Percentiles rank a stretch among this genome's conserved stretches.
Evolutionary conservation across 192 early-diverging fungal species (phyloP).

Genomic region (Pilaira anomala): DNA sequence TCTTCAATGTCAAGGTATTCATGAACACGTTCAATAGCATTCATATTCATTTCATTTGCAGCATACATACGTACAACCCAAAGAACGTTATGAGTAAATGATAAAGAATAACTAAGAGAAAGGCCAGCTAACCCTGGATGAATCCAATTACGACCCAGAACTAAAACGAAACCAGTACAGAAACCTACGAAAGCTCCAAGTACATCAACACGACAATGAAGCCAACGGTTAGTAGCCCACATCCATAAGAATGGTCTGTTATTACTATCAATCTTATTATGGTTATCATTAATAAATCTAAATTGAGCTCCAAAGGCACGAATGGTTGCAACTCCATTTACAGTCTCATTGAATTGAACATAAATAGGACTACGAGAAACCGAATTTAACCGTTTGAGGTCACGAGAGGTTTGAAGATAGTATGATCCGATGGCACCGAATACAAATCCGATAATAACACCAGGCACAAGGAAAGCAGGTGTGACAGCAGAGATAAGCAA

Average conservation of each 20-base stretch:
- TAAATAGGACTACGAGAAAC: constrained; percentile 72
- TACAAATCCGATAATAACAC: constrained; percentile 48
- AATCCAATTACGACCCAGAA: constrained; percentile 49
- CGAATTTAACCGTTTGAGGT: constrained; percentile 87
- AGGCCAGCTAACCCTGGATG: constrained; percentile 89
- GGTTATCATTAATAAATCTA: constrained; percentile 60
- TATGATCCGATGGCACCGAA: constrained; percentile 66
- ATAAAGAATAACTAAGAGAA: constrained; percentile 78
- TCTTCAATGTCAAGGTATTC: constrained; percentile 84
- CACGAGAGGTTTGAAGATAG: constrained; percentile 79
- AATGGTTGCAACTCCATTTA: constrained; percentile 74
- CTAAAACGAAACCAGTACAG: constrained; percentile 62
- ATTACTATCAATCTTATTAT: constrained; percentile 66
- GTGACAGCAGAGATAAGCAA: constrained; percentile 63
- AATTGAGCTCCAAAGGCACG: constrained; percentile 78
- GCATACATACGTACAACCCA: constrained; percentile 83
- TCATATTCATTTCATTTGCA: constrained; percentile 86
- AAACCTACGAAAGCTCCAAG: constrained; percentile 77
- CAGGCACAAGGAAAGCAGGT: constrained; percentile 70
- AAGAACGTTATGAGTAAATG: constrained; percentile 76
- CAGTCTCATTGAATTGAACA: constrained; percentile 80
- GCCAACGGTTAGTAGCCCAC: constrained; percentile 87
- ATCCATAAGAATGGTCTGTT: constrained; percentile 85
- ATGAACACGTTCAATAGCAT: constrained; percentile 82
- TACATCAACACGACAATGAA: constrained; percentile 80